Percentiles rank a stretch among this genome's conserved stretches.
These are phyloP conservation scores for Arbutus unedo DNA, from an alignment of 148 eudicot genomes.

Conservation along the genomic window DNA sequence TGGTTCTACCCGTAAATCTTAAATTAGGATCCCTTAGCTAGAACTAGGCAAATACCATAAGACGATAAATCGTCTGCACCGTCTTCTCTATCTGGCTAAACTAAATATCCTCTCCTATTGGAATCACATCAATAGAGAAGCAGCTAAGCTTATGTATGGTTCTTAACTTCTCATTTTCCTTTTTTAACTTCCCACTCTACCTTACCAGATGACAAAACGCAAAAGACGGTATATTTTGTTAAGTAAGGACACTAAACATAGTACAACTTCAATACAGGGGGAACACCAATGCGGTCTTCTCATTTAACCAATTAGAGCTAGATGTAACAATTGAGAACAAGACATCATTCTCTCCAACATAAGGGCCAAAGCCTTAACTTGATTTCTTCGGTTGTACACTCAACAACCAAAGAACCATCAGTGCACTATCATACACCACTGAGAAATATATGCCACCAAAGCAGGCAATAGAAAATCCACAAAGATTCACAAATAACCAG, in stretches of 20 bases:
- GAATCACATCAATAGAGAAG: too few species aligned
- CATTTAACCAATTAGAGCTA: neutral
- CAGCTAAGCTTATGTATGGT: neutral
- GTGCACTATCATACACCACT: neutral
- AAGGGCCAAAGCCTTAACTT: neutral
- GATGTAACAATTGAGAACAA: neutral
- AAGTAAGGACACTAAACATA: neutral
- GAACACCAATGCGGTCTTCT: neutral
- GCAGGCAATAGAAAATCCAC: neutral
- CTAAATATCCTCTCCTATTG: too few species aligned
- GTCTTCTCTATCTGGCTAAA: too few species aligned
- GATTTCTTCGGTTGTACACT: neutral
- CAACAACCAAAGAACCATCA: neutral
- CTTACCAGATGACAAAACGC: neutral
- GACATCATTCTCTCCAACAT: neutral
- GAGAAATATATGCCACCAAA: neutral
- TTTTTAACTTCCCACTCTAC: neutral
- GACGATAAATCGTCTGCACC: too few species aligned
- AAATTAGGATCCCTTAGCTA: too few species aligned
- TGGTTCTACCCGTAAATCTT: too few species aligned
- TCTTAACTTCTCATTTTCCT: neutral
- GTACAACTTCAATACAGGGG: neutral
- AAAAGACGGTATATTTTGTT: neutral
- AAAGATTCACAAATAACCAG: neutral
- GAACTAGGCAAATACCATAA: too few species aligned